Conservation (phyloP, 2,329 filamentous ascomycete genomes). For the Thielaviopsis populi region DNA sequence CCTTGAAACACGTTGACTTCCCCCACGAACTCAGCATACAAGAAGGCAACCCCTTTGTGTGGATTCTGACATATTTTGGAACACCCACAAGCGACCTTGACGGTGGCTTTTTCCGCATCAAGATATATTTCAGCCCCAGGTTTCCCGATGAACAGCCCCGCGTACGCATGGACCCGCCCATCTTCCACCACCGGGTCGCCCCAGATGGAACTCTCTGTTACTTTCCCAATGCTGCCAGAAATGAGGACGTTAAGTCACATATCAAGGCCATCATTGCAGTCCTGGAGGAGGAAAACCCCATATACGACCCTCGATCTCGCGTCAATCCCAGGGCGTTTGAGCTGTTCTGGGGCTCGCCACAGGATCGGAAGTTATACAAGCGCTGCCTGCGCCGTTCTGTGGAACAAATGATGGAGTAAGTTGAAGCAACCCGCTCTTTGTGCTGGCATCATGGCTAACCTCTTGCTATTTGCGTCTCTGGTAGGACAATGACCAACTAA, state of each 20-base stretch:
- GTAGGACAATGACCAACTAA: slow-evolving; percentile 25
- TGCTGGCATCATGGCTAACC: slow-evolving; percentile 1
- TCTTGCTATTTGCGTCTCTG: background rate
- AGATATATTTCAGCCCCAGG: slow-evolving; percentile 61
- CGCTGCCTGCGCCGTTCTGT: slow-evolving; percentile 66
- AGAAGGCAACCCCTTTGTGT: slow-evolving; percentile 75
- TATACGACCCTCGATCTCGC: slow-evolving; percentile 77
- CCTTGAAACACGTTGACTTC: slow-evolving; percentile 54
- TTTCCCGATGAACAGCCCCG: slow-evolving; percentile 85
- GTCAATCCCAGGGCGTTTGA: slow-evolving; percentile 76
- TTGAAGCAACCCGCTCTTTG: slow-evolving; percentile 11
- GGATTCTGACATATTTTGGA: slow-evolving; percentile 80
- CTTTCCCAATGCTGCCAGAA: slow-evolving; percentile 41
- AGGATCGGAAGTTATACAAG: slow-evolving; percentile 74
- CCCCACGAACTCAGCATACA: slow-evolving; percentile 64
- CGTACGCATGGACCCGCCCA: slow-evolving; percentile 59
- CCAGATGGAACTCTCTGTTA: slow-evolving; percentile 73
- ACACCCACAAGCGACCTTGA: slow-evolving; percentile 86
- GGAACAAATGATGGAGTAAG: slow-evolving; percentile 49
- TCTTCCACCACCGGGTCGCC: slow-evolving; percentile 82
- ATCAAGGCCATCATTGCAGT: slow-evolving; percentile 68
- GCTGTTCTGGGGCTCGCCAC: slow-evolving; percentile 65
- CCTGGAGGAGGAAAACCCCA: slow-evolving; percentile 75
- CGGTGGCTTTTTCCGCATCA: slow-evolving; percentile 74
- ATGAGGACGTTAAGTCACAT: slow-evolving; percentile 67